Conservation (phyloP, 1,139 yeast species). For the Candida sp. region DNA sequence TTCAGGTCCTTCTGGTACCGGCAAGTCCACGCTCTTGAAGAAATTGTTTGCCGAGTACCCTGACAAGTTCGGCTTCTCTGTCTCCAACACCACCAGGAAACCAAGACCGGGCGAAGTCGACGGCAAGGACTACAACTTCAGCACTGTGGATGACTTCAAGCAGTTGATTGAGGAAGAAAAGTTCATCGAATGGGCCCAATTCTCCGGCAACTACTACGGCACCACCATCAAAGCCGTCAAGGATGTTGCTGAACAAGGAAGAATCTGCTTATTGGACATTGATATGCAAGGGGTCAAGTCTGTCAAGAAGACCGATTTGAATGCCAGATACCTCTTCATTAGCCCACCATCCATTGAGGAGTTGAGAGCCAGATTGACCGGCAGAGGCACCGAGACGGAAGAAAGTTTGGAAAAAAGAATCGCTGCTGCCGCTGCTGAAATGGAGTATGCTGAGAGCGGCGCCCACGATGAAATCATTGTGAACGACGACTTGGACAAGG, state of each 20-base stretch:
- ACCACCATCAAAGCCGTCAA: conserved; percentile 87
- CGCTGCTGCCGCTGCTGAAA: conserved; percentile 83
- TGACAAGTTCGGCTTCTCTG: conserved; percentile 87
- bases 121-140: conserved; percentile 91
- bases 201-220: conserved; percentile 97
- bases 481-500: conserved; percentile 90
- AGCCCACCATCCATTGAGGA: conserved; percentile 93
- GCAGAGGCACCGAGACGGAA: conserved; percentile 93
- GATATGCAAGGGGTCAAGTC: conserved; percentile 99
- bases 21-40: conserved; percentile 93
- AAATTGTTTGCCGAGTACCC: conserved; percentile 92
- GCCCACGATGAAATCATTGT: conserved; percentile 91
- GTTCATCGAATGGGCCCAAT: conserved; percentile 98
- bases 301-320: conserved; percentile 80
- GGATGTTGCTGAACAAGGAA: conserved; percentile 65
- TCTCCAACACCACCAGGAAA: conserved; percentile 89
- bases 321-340: conserved; percentile 85
- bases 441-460: conserved; percentile 88
- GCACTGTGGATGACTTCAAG: conserved; percentile 79
- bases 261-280: conserved; percentile 89
- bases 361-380: conserved; percentile 71
- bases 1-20: conserved; percentile 98
- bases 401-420: conserved; percentile 86
- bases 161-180: conserved; percentile 70
- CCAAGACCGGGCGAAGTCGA: conserved; percentile 93